These are phyloP conservation scores for Cystobasidium slooffiae DNA, from an alignment of 1,284 basidiomycete species.

Conservation along the genomic window DNA sequence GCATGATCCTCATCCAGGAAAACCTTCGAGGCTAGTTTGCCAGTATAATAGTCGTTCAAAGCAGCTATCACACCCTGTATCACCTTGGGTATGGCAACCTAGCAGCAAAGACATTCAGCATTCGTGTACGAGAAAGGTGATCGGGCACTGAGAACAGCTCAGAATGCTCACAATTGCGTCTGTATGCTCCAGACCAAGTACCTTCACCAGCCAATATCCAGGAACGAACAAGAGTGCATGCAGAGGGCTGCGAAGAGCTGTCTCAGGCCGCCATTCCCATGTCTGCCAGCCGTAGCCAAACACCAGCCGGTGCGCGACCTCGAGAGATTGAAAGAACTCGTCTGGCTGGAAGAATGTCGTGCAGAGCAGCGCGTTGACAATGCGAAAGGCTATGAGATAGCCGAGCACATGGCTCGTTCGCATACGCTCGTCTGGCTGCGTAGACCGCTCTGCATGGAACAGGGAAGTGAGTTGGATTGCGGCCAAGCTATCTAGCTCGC, in stretches of 20 bases:
- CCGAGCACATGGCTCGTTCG: conserved; percentile 6
- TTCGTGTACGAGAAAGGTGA: not conserved
- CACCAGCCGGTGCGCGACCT: conserved; percentile 84
- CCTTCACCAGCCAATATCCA: conserved; percentile 72
- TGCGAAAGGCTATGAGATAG: conserved; percentile 56
- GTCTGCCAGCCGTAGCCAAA: conserved; percentile 91
- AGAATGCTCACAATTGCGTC: conserved; percentile 49
- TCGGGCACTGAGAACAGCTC: not conserved
- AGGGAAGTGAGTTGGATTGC: too few species aligned
- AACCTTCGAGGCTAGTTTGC: conserved; percentile 66
- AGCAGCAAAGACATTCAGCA: not conserved
- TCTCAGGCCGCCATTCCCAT: conserved; percentile 87
- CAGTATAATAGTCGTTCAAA: conserved; percentile 76
- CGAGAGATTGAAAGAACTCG: conserved; percentile 93
- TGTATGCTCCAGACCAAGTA: conserved; percentile 63
- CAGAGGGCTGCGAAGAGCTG: conserved; percentile 57
- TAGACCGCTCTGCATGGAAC: too few species aligned
- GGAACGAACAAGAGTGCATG: conserved; percentile 69
- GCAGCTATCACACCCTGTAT: conserved; percentile 81
- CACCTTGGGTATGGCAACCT: conserved; percentile 68
- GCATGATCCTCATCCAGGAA: conserved; percentile 59
- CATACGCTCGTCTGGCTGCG: not conserved
- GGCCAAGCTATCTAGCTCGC: too few species aligned
- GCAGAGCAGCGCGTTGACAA: conserved; percentile 66
- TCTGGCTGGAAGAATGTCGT: conserved; percentile 95